Evolutionary conservation across 176 grass and related monocot genomes (phyloP).

Genomic region (Alloteropsis semialata): DNA sequence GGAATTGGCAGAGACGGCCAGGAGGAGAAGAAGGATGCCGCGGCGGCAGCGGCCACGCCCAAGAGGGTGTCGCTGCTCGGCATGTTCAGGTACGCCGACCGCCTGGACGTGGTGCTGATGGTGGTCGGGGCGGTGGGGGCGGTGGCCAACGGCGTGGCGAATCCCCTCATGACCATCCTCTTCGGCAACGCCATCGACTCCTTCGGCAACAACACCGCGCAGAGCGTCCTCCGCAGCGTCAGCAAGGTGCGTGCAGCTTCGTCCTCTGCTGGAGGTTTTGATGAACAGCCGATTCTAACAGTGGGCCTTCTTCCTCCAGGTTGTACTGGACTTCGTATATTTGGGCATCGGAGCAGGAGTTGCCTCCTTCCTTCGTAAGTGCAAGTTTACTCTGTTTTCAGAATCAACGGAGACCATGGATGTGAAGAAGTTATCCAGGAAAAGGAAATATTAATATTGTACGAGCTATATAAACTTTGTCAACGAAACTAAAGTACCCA

Average conservation of each 20-base stretch:
- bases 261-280: background rate
- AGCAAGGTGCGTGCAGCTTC: conserved; percentile 41
- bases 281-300: background rate
- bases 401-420: background rate
- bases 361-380: conserved; percentile 69
- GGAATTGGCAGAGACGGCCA: background rate
- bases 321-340: conserved; percentile 62
- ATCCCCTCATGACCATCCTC: conserved; percentile 48
- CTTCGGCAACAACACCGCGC: conserved; percentile 34
- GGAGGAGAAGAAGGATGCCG: background rate
- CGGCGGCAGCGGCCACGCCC: background rate
- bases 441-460: background rate
- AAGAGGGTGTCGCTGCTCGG: conserved; percentile 47
- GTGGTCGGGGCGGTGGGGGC: conserved; percentile 42
- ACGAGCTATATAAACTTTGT: background rate
- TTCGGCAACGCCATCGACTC: conserved; percentile 51
- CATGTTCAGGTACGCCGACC: conserved; percentile 68
- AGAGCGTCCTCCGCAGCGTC: conserved; percentile 23
- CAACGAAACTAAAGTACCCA: background rate
- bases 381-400: background rate
- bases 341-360: conserved; percentile 43
- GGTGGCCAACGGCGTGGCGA: conserved; percentile 40
- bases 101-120: conserved; percentile 55
- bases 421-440: background rate
- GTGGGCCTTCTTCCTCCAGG: conserved; percentile 30